phyloP scores from a whole-genome alignment of 495 filamentous ascomycete species.

The Podospora pseudoanserina region DNA sequence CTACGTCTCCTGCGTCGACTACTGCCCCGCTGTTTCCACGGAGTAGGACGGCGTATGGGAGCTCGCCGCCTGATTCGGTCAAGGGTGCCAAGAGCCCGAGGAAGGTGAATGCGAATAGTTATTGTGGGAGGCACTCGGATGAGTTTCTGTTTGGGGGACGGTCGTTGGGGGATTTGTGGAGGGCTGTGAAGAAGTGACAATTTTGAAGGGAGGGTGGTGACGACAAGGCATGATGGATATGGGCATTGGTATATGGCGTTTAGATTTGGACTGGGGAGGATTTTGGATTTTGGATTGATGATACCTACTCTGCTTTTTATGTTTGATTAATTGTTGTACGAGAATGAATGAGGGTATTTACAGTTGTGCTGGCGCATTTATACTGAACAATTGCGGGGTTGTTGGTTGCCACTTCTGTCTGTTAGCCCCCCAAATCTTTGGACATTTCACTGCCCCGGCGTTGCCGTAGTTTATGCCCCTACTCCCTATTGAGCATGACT shows the following conservation, averaged over 20 bases:
- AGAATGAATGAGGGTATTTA: neutral
- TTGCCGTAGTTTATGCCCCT: too few species aligned
- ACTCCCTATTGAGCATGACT: neutral
- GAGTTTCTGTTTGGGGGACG: conserved; percentile 33
- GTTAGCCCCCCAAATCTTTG: neutral
- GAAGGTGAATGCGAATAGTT: conserved; percentile 36
- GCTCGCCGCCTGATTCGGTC: neutral
- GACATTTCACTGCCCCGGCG: neutral
- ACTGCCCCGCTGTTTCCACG: neutral
- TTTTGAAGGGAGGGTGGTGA: too few species aligned
- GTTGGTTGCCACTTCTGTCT: neutral
- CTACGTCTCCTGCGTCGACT: neutral
- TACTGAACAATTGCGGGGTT: neutral
- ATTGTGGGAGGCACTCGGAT: conserved; percentile 35
- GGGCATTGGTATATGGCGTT: neutral
- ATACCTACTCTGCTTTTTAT: conserved; percentile 2
- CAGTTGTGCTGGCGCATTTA: neutral
- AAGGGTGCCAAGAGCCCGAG: conserved; percentile 7
- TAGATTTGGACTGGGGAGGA: neutral
- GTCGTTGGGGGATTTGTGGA: conserved; percentile 29
- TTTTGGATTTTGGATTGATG: neutral
- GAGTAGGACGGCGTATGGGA: neutral
- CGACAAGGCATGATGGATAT: neutral
- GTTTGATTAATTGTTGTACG: neutral
- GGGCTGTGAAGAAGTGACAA: conserved; percentile 15